Evolutionary conservation across 345 rosid genomes (phyloP).

Genomic region (Eucalyptus shirleyi): DNA sequence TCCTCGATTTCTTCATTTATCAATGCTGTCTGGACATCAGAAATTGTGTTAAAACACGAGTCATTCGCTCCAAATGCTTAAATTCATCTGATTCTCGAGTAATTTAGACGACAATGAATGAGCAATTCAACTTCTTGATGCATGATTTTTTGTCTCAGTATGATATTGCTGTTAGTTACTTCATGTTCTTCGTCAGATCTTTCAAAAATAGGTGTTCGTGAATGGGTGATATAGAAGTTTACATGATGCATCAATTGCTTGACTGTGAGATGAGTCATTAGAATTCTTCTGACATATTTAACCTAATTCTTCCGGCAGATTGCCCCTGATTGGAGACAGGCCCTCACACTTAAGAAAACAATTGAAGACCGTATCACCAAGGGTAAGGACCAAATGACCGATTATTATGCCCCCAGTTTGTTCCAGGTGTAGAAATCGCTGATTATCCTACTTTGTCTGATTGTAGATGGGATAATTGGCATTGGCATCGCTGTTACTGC

Average conservation of each 20-base stretch:
- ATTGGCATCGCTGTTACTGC: conserved; percentile 78
- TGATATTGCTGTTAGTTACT: not conserved
- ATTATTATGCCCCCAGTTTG: not conserved
- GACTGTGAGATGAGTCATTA: not conserved
- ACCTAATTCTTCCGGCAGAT: conserved; percentile 13
- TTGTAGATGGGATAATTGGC: conserved; percentile 77
- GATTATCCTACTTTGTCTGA: not conserved
- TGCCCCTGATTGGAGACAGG: conserved; percentile 72
- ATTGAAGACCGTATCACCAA: conserved; percentile 54
- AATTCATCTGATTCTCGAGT: not conserved
- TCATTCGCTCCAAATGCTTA: not conserved
- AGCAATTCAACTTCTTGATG: not conserved
- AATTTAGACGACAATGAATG: not conserved
- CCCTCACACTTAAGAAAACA: conserved; percentile 39
- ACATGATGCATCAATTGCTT: not conserved
- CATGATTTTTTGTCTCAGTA: not conserved
- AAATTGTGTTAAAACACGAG: not conserved
- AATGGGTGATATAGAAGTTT: not conserved
- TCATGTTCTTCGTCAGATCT: not conserved
- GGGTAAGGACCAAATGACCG: conserved; percentile 17
- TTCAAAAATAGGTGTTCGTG: not conserved
- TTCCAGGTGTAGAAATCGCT: not conserved
- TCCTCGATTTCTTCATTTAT: not conserved
- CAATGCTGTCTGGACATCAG: not conserved
- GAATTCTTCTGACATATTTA: not conserved